A percentile compares a stretch with the other conserved stretches of the same genome.
phyloP scores from a whole-genome alignment of 768 basidiomycete species.

The Leccinum incarnatum region DNA sequence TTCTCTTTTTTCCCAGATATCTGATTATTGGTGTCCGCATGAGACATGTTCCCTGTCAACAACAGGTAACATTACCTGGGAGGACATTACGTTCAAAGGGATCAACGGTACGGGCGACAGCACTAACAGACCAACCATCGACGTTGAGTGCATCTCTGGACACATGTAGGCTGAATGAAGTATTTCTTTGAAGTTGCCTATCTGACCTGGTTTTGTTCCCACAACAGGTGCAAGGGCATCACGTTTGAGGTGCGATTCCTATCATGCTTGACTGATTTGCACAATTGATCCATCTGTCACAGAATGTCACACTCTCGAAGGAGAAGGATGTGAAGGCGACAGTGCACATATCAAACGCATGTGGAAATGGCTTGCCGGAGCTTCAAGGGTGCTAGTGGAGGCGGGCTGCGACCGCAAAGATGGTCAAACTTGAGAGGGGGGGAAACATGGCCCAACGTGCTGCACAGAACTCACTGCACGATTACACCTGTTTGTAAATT shows the following conservation, averaged over 20 bases:
- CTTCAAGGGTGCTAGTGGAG: neutral
- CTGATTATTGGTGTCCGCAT: constrained; percentile 9
- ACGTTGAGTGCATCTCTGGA: neutral
- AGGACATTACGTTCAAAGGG: constrained; percentile 5
- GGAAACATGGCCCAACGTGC: too few relatives aligned
- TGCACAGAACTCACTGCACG: too few relatives aligned
- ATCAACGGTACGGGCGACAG: constrained; percentile 11
- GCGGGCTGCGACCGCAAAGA: too few relatives aligned
- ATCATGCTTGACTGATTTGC: neutral
- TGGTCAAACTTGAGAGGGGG: too few relatives aligned
- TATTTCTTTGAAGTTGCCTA: neutral
- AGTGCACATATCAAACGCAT: constrained; percentile 1
- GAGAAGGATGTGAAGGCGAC: neutral
- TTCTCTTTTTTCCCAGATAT: neutral
- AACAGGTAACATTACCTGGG: constrained; percentile 8
- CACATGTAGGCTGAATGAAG: neutral
- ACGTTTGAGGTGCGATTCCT: constrained; percentile 11
- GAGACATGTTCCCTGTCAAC: neutral
- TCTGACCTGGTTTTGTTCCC: neutral
- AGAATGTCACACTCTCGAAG: constrained; percentile 12
- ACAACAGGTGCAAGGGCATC: constrained; percentile 1
- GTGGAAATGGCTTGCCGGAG: neutral
- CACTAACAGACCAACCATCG: neutral
- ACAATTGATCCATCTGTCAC: neutral
- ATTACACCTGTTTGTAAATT: too few relatives aligned